phyloP scores from a whole-genome alignment of 2,329 filamentous ascomycete genomes.

The Sclerotiophoma versabilis region DNA sequence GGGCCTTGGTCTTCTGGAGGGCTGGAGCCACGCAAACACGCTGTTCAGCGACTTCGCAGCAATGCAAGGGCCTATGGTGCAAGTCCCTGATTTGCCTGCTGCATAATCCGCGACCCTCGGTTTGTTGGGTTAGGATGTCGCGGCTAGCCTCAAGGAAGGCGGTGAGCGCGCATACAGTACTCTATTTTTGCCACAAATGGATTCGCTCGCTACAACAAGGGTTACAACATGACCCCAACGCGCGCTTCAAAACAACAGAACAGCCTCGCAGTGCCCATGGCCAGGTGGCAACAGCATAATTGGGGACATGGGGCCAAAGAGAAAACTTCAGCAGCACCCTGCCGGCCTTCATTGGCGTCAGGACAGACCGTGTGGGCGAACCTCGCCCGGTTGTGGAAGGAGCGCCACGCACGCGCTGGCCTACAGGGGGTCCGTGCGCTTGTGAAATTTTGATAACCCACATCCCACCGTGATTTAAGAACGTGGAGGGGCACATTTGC shows the following conservation, averaged over 20 bases:
- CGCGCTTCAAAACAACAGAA: background rate
- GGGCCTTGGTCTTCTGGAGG: no score
- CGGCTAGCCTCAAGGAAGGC: conserved; percentile 16
- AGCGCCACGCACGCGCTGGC: conserved; percentile 18
- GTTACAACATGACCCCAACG: background rate
- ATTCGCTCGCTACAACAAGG: conserved; percentile 7
- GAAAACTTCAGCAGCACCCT: conserved; percentile 6
- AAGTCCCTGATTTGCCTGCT: conserved; percentile 5
- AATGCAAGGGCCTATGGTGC: background rate
- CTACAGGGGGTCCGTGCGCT: background rate
- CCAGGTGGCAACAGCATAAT: conserved; percentile 9
- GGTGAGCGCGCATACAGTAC: conserved; percentile 19
- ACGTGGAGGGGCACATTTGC: background rate
- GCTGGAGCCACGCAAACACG: no score
- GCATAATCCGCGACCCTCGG: conserved; percentile 23
- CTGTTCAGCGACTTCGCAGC: background rate
- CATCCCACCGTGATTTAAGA: background rate
- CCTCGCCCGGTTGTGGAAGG: conserved; percentile 19
- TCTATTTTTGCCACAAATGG: conserved; percentile 21
- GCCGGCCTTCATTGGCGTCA: conserved; percentile 5
- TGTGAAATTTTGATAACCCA: conserved; percentile 3
- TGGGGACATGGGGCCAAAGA: conserved; percentile 3
- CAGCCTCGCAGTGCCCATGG: background rate
- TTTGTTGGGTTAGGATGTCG: conserved; percentile 15
- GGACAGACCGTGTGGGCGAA: conserved; percentile 10